A percentile compares a stretch with the other conserved stretches of the same genome.
Conservation (phyloP, 768 basidiomycete genomes). For the Sarcomyxa edulis region DNA sequence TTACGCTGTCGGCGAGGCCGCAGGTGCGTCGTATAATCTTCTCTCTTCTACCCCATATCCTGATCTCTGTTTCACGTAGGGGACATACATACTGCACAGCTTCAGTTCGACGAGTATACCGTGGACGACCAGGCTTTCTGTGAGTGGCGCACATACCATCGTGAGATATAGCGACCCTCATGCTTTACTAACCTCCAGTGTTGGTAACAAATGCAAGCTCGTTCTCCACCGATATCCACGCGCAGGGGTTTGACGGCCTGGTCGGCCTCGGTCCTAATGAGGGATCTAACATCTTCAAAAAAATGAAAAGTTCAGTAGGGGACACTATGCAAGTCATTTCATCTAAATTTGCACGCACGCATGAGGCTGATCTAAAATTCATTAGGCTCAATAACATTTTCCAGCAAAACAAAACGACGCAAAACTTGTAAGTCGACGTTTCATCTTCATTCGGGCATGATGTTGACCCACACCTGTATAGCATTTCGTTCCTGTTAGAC, state of each 20-base stretch:
- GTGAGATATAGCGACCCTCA: too few relatives aligned
- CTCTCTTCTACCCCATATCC: constrained; percentile 5
- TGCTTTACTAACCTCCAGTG: too few relatives aligned
- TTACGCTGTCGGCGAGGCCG: constrained; percentile 67
- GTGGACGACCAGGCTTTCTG: constrained; percentile 64
- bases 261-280: constrained; percentile 76
- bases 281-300: constrained; percentile 58
- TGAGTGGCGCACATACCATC: constrained; percentile 25
- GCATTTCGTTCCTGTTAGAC: constrained; percentile 62
- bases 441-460: too few relatives aligned
- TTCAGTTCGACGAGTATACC: constrained; percentile 51
- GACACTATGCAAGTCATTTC: too few relatives aligned
- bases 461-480: too few relatives aligned
- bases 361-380: too few relatives aligned
- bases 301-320: constrained; percentile 38
- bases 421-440: too few relatives aligned
- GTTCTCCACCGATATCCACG: constrained; percentile 55
- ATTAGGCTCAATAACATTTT: constrained; percentile 71
- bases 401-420: constrained; percentile 43
- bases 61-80: constrained; percentile 27
- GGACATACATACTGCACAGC: constrained; percentile 44
- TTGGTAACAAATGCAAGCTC: constrained; percentile 57
- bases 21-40: constrained; percentile 31
- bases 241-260: constrained; percentile 65
- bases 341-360: too few relatives aligned